These are phyloP conservation scores for Truncatella angustata DNA, from an alignment of 2,329 filamentous ascomycete species.

Conservation along the genomic window DNA sequence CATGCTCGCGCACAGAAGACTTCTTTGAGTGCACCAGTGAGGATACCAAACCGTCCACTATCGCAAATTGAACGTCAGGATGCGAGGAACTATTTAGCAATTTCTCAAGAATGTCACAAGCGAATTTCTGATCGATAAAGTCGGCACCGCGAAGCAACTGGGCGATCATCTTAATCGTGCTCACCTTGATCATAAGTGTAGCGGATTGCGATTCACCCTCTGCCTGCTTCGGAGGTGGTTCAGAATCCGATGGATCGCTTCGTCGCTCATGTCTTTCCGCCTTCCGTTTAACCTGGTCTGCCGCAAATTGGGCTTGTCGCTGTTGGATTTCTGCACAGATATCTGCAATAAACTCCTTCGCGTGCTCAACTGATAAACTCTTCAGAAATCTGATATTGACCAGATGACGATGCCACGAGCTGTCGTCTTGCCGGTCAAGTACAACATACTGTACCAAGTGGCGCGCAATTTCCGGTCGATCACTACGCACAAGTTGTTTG, in stretches of 20 bases:
- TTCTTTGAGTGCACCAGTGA: slow-evolving; percentile 15
- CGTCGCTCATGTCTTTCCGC: slow-evolving; percentile 14
- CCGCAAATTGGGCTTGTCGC: slow-evolving; percentile 21
- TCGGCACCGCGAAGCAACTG: slow-evolving; percentile 28
- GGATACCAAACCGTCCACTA: slow-evolving; percentile 26
- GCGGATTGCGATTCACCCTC: neutral
- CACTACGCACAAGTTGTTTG: slow-evolving; percentile 21
- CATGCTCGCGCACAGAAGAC: slow-evolving; percentile 14
- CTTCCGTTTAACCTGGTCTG: neutral
- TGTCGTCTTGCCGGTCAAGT: slow-evolving; percentile 25
- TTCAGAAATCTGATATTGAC: slow-evolving; percentile 25
- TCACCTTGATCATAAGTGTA: slow-evolving; percentile 29
- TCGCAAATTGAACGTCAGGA: slow-evolving; percentile 29
- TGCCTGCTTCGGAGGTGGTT: neutral
- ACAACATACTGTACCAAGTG: slow-evolving; percentile 29
- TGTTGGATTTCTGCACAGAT: slow-evolving; percentile 27
- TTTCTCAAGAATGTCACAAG: slow-evolving; percentile 25
- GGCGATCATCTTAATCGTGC: slow-evolving; percentile 36
- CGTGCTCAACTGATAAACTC: slow-evolving; percentile 22
- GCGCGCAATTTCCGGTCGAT: slow-evolving; percentile 28
- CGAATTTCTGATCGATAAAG: slow-evolving; percentile 22
- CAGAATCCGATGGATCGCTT: neutral
- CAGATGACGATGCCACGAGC: slow-evolving; percentile 31
- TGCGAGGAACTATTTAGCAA: slow-evolving; percentile 30
- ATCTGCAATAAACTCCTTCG: slow-evolving; percentile 23